These are phyloP conservation scores for Fusarium setosum DNA, from an alignment of 2,329 filamentous ascomycete genomes.

Conservation along the genomic window DNA sequence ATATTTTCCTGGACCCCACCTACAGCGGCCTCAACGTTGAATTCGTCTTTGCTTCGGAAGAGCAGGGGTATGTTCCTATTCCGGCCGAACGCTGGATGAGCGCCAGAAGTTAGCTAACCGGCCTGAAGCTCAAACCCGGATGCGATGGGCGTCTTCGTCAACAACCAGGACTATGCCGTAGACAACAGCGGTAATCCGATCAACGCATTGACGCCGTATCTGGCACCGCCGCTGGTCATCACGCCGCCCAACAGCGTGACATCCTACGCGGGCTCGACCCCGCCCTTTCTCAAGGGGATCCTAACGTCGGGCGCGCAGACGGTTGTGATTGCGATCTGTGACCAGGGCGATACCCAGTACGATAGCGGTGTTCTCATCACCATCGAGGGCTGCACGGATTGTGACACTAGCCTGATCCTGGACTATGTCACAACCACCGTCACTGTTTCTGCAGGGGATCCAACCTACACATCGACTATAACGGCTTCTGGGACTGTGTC, in stretches of 20 bases:
- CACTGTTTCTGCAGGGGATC: background rate
- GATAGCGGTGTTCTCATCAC: conserved; percentile 21
- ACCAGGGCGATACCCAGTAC: background rate
- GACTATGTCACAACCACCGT: conserved; percentile 10
- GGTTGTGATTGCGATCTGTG: conserved; percentile 25
- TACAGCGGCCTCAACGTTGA: conserved; percentile 14
- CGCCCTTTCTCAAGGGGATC: conserved; percentile 10
- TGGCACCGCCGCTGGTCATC: conserved; percentile 2
- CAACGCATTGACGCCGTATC: background rate
- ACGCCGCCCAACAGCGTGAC: conserved; percentile 15
- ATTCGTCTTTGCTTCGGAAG: conserved; percentile 25
- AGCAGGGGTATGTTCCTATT: conserved; percentile 9
- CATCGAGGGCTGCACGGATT: conserved; percentile 5
- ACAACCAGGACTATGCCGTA: background rate
- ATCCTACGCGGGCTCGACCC: conserved; percentile 15
- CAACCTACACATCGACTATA: conserved; percentile 11
- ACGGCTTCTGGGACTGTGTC: conserved; percentile 26
- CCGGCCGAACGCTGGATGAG: background rate
- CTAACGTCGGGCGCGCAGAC: background rate
- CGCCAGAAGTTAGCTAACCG: background rate
- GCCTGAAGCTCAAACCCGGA: conserved; percentile 1
- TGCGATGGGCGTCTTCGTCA: conserved; percentile 6
- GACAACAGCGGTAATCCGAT: conserved; percentile 1
- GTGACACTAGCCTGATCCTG: background rate
- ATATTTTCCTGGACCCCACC: background rate